Base-by-base conservation (phyloP, 345 rosid genomes). In the Angophora floribunda region DNA sequence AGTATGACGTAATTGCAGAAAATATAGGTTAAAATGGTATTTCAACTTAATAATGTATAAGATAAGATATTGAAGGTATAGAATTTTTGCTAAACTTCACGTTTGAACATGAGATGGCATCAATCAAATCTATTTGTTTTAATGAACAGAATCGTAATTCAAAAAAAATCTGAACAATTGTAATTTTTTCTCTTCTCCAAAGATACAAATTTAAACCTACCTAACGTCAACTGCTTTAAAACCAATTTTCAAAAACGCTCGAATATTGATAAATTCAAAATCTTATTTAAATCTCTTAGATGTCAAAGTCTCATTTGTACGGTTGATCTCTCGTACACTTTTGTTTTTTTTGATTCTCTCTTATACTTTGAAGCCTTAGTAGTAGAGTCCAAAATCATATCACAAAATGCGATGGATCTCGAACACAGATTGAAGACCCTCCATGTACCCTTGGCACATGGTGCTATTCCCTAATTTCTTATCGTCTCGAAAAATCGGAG, bases 21-120 rank as follows among this genome's bases (percentile, higher is more conserved):
- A 59, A 65, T 65, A 30, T 30, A 65, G 44, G 11, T 65, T 30
- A 65, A 65, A 15, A 30, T 7, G 78, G 36, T 30, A 30, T 30
- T 65, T n/a, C 17, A 15, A 36, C 44, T 65, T 65, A 65, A 15
- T 30, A 7, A 8, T 17, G 22, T 2, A 70, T 1, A 32, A 8
- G 45, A 4, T 16, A 32, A 70, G 22, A 7, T 32, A 6, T 4
- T 32, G 24, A 32, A 70, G 1, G 16, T 32, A 70, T 70, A 16
- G 24, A 70, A 36, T 0, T 70, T 17, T 16, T 45, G 16, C 1
- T 10, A 36, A 36, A 70, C 2, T 63, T n/a, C 75, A n/a, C 13
- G 75, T 0, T 14, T 0, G 12, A 13, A 4, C 70, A 0, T 63
- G 14, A 28, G 70, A 63, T 0, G 1, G n/a, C n/a, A 13, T 63